phyloP scores from a whole-genome alignment of 2,329 filamentous ascomycete genomes.

The Alternaria brassicicola region DNA sequence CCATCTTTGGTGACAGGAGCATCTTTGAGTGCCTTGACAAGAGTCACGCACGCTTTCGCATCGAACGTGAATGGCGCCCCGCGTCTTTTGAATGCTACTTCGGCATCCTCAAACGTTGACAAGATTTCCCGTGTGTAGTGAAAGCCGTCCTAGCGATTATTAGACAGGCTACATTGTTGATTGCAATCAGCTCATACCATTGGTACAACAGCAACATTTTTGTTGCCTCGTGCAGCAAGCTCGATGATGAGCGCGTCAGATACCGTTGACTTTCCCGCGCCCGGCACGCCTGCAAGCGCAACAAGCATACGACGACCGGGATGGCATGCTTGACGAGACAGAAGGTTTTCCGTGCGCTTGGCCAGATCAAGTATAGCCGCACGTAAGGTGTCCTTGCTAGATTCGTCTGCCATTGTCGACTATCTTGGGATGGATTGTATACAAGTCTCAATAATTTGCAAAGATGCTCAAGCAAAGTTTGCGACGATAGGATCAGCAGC shows the following conservation, averaged over 20 bases:
- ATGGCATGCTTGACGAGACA: slow-evolving; percentile 24
- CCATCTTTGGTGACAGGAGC: slow-evolving; percentile 22
- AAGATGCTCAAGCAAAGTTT: neutral
- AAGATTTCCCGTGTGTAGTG: slow-evolving; percentile 30
- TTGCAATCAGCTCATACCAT: slow-evolving; percentile 24
- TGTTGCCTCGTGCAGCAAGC: slow-evolving; percentile 22
- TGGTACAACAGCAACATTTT: slow-evolving; percentile 30
- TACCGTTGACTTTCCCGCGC: slow-evolving; percentile 37
- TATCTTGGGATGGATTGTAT: neutral
- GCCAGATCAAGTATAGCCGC: slow-evolving; percentile 26
- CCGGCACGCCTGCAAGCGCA: slow-evolving; percentile 37
- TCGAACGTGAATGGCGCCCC: slow-evolving; percentile 39
- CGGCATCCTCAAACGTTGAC: slow-evolving; percentile 24
- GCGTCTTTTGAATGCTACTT: slow-evolving; percentile 29
- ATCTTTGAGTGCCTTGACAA: slow-evolving; percentile 21
- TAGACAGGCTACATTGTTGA: neutral
- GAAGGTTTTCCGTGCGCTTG: slow-evolving; percentile 26
- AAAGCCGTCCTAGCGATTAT: slow-evolving; percentile 31
- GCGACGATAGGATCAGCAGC: neutral
- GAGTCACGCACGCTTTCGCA: slow-evolving; percentile 24
- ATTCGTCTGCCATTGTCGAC: slow-evolving; percentile 17
- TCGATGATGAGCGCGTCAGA: slow-evolving; percentile 29
- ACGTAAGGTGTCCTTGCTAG: slow-evolving; percentile 12
- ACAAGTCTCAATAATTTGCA: neutral
- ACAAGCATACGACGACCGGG: slow-evolving; percentile 32